Evolutionary conservation across 495 filamentous ascomycete genomes (phyloP), one percentile per base, ranked within the genome.

Genomic region (Thozetella sp.): DNA sequence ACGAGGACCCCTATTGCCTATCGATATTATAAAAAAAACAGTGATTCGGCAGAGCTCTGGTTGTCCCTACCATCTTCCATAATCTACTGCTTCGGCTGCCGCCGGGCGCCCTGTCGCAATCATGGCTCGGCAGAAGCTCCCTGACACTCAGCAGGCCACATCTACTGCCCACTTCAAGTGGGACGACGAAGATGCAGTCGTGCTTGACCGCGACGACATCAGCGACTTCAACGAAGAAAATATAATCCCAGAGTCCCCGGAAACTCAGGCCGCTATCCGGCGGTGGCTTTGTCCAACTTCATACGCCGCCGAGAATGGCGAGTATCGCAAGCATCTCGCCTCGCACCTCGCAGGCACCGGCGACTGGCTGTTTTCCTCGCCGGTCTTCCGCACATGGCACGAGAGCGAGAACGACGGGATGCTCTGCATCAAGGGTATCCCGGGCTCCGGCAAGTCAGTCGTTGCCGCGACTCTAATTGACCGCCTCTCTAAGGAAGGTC

Each of bases 391-490:
- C 2, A 25, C 75, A 61, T 84, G 82, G 83, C 69, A 71, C 51
- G 56, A 71, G 6, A 62, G 58, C 6, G 24, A 30, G 2, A 50
- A 73, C 0, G 51, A 74, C 25, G 79, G 79, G 12, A 53, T 70
- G 19, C 67, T 85, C 1, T 83, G 80, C 79, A 72, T 83, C 51
- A 76, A 73, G 59, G 82, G 72, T 15, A 76, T 83, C 27, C 72
- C 82, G 4, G 83, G 83, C 4, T 73, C 76, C 52, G 82, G 80
- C 0, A 86, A 86, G 67, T 76, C 69, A 11, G 80, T 86, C 20
- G 50, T 83, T 17, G 80, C 80, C 27, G 80, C 80, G 2, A 61
- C 40, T 1, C 51, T 81, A 13, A 66, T 73, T 40, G 25, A 66
- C 15, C 51, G 62, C 1, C 68, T 82, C 17, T 58, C 55, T 25